Base-by-base conservation (phyloP, 768 basidiomycete genomes). In the Leccinum uliginosum region DNA sequence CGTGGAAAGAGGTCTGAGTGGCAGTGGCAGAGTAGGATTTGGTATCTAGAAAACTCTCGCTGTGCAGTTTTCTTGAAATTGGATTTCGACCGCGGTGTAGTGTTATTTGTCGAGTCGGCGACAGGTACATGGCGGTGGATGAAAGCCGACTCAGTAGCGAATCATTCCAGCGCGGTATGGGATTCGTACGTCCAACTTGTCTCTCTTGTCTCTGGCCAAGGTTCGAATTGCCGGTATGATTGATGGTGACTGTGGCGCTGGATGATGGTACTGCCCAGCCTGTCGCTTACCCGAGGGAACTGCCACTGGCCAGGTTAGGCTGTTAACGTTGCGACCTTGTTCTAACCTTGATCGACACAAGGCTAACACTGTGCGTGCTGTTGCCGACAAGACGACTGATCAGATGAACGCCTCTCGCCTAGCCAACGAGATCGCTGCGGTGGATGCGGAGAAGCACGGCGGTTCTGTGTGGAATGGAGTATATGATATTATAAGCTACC, bases 281-380 rank as follows among this genome's bases (percentile, higher is more conserved):
- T 59, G 59, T 51, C 43, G 17, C 30, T 30, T 30, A 30, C 30
- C 12, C 30, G 47, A 15, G 8, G 8, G 56, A 50, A 70, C 65
- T 19, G 69, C 69, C 66, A 57, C 50, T 6, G 52, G 60, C 59
- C 34, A 48, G n/a, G 44, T 26, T 44, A n/a, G 65, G 63, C 64
- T 67, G 66, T 67, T 63, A 49, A 29, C 62, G 23, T 61, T 63
- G 52, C 66, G 53, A 70, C 68, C 67, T 67, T 70, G 63, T 70
- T 57, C 58, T 29, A 53, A 43, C 58, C 44, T 50, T 24, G 58
- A 29, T 23, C 7, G 35, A 55, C 52, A 19, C 27, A 32, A 38
- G 6, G n/a, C 15, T 46, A 46, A 57, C 50, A 55, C 66, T 59
- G 55, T 59, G 66, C 55, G 50, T 35, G 32, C 34, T 58, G 50